Base-by-base conservation (phyloP, 176 grass and related monocot genomes). In the Oryza longistaminata region DNA sequence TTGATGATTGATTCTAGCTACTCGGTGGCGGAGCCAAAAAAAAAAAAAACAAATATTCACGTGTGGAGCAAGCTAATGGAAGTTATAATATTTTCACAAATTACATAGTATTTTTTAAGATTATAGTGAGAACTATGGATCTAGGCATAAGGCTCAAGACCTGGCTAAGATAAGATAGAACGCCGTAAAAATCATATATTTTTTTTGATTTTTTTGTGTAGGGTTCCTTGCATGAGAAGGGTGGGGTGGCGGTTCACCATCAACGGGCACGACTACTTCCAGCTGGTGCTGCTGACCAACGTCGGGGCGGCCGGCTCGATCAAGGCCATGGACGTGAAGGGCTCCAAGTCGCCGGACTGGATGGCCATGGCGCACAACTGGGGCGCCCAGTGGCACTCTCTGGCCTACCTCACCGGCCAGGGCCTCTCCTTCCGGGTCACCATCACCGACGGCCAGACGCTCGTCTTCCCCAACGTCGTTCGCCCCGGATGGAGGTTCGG, bases 291-390 rank as follows among this genome's bases (percentile, higher is more conserved):
- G 0, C 33, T 79, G 11, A 89, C 78, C 65, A 92, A 92, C 74
- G 82, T 92, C 3, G 90, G 67, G 0, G 90, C 82, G 3, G 83
- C 70, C 1, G 86, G 90, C 0, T 87, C 87, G 16, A 60, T 92
- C 75, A 62, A 17, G 19, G 82, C 90, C 22, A 85, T 86, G 82
- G 74, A 77, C n/a, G 81, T 92, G 19, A 89, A 53, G 43, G 66
- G 86, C 11, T 76, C 85, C 14, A 22, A 55, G 19, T 26, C 68
- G 50, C 17, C 25, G 7, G 61, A 64, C 24, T 93, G 91, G 91
- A 82, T 90, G 88, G 26, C 42, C n/a, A 93, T 93, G 91, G 52
- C 81, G 21, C 74, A 81, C 4, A 93, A 93, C 66, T 93, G 91
- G 91, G 91, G 91, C 14, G 88, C 88, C 3, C 87, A 88, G 43